These are phyloP conservation scores for Lactifluus hygrophoroides DNA, from an alignment of 768 basidiomycete genomes.

Conservation along the genomic window DNA sequence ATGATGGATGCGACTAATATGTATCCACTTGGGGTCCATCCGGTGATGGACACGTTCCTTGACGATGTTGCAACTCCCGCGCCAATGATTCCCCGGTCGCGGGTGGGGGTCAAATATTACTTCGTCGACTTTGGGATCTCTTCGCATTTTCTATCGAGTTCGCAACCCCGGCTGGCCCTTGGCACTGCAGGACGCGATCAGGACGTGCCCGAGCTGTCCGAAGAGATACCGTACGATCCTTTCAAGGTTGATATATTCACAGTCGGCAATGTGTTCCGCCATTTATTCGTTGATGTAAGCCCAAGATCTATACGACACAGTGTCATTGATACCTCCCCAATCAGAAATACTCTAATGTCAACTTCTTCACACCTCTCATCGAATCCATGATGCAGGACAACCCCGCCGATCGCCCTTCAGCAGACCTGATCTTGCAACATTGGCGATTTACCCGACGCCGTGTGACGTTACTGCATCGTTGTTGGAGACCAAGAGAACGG, in stretches of 20 bases:
- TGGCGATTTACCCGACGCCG: constrained; percentile 1
- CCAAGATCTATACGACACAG: background rate
- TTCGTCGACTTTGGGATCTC: constrained; percentile 16
- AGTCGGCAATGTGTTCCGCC: background rate
- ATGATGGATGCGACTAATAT: constrained; percentile 12
- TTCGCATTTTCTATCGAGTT: background rate
- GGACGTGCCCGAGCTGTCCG: constrained; percentile 15
- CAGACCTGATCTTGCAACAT: background rate
- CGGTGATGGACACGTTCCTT: background rate
- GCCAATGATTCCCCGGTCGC: background rate
- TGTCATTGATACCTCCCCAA: background rate
- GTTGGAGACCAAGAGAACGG: background rate
- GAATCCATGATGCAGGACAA: background rate
- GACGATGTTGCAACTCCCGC: background rate
- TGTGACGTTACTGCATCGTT: background rate
- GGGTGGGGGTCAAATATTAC: constrained; percentile 7
- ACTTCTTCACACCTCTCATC: background rate
- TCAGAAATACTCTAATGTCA: background rate
- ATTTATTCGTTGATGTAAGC: background rate
- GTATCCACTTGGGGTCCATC: constrained; percentile 14
- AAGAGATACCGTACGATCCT: constrained; percentile 12
- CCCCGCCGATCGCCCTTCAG: background rate
- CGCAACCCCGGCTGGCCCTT: background rate
- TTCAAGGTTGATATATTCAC: constrained; percentile 20
- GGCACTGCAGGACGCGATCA: constrained; percentile 3